Evolutionary conservation across 129 eudicot genomes (phyloP).

Genomic region (Rutidosis leptorrhynchoides): DNA sequence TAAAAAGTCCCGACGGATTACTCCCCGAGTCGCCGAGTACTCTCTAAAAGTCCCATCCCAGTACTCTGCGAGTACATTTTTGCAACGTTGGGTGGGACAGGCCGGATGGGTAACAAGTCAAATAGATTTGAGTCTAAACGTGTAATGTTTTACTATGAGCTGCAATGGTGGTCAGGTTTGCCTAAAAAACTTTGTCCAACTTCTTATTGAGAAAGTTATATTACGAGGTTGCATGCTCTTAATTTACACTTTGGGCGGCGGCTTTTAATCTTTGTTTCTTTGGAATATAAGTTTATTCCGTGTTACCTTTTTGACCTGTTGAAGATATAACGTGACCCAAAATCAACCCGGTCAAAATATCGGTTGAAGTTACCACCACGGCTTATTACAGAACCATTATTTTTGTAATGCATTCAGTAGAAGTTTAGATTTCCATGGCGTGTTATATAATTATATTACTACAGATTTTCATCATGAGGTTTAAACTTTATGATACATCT

Average conservation of each 20-base stretch:
- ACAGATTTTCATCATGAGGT: constrained; percentile 8
- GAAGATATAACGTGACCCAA: neutral
- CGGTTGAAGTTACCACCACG: neutral
- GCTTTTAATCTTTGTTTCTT: neutral
- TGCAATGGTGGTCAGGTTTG: neutral
- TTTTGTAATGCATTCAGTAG: neutral
- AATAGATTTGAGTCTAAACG: neutral
- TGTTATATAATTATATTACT: neutral
- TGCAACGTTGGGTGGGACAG: too few relatives aligned
- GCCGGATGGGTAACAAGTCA: neutral
- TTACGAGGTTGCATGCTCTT: neutral
- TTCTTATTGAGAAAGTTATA: neutral
- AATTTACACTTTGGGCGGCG: neutral
- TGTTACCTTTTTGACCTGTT: neutral
- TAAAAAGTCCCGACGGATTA: too few relatives aligned
- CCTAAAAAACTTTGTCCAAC: neutral
- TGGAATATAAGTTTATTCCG: neutral
- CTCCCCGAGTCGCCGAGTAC: too few relatives aligned
- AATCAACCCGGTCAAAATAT: neutral
- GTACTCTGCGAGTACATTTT: too few relatives aligned
- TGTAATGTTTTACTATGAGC: neutral
- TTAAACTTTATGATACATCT: constrained; percentile 15
- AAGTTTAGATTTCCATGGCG: neutral
- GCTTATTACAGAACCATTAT: neutral
- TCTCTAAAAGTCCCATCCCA: too few relatives aligned